Evolutionary conservation across 768 basidiomycete species (phyloP), one percentile per base, ranked within the genome.

Genomic region (Lactarius sanguifluus): DNA sequence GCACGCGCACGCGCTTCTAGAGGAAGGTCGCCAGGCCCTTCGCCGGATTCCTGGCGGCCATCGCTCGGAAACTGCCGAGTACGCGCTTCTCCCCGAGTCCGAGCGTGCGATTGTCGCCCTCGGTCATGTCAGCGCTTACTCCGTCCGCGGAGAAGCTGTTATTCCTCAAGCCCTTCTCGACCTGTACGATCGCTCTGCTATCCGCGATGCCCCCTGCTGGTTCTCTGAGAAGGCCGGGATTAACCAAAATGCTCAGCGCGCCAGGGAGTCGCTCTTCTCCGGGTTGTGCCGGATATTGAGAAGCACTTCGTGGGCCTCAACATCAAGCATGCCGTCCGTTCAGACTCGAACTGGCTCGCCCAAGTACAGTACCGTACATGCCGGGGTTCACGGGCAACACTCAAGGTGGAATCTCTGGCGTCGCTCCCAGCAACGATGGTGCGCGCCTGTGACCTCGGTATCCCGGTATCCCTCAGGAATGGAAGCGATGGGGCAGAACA

Each of bases 71-170:
- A 59, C 40, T 1, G 64, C 63, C 54, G 69, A 68, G 58, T 62
- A 66, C 58, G 32, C 69, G 36, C 41, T 71, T 18, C 70, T 73
- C 18, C 71, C 69, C 5, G 66, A 69, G 40, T 68, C 67, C 34
- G 69, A 72, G 40, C 30, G 59, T 1, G 61, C 70, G 8, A 43
- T 74, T 18, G 8, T 59, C 28, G 70, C 72, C 0, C 57, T 72
- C 15, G 71, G 72, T 15, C 65, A 69, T 43, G 65, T 67, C 12
- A 56, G 62, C 25, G 70, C 74, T 5, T 71, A 67, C 52, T 64
- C 69, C 15, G 61, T 9, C 64, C 5, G 65, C 72, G 3, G 20
- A 61, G 28, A 60, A 45, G 70, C 64, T 5, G 64, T 57, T 4
- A 36, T 73, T n/a, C 64, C 62, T 15, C 38, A 59, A 12, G 68